A percentile compares a stretch with the other conserved stretches of the same genome.
phyloP scores from a whole-genome alignment of 177 flowering plant genomes.

The Vitis hybrid region DNA sequence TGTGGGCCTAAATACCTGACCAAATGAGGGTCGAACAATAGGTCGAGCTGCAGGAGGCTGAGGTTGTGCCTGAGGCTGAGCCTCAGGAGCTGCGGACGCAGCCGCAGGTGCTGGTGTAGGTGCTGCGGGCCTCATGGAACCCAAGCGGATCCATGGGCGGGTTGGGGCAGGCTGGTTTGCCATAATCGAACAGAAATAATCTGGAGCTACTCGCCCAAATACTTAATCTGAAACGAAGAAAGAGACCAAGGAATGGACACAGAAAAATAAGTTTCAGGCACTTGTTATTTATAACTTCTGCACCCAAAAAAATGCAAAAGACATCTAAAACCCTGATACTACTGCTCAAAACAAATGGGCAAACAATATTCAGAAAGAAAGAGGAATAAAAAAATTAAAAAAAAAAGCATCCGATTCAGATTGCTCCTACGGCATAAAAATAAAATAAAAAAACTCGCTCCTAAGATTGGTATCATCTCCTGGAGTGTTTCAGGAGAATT shows the following conservation, averaged over 20 bases:
- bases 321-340: no score
- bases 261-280: neutral
- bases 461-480: constrained; percentile 34
- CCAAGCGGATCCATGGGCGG: constrained; percentile 57
- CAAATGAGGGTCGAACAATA: constrained; percentile 2
- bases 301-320: neutral
- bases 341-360: no score
- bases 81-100: constrained; percentile 22
- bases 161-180: constrained; percentile 29
- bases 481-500: constrained; percentile 12
- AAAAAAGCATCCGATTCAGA: constrained; percentile 39
- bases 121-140: constrained; percentile 23
- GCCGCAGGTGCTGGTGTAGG: constrained; percentile 11
- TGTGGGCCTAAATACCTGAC: neutral
- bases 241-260: constrained; percentile 1
- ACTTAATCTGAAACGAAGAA: neutral
- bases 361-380: neutral
- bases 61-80: constrained; percentile 24
- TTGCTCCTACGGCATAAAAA: constrained; percentile 20
- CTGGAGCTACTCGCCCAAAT: neutral
- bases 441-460: neutral
- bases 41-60: constrained; percentile 13
- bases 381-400: constrained; percentile 1
- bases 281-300: constrained; percentile 25
- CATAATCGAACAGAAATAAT: constrained; percentile 11